Conservation (phyloP, 208 protist species). For the Crithidia acanthocephali region DNA sequence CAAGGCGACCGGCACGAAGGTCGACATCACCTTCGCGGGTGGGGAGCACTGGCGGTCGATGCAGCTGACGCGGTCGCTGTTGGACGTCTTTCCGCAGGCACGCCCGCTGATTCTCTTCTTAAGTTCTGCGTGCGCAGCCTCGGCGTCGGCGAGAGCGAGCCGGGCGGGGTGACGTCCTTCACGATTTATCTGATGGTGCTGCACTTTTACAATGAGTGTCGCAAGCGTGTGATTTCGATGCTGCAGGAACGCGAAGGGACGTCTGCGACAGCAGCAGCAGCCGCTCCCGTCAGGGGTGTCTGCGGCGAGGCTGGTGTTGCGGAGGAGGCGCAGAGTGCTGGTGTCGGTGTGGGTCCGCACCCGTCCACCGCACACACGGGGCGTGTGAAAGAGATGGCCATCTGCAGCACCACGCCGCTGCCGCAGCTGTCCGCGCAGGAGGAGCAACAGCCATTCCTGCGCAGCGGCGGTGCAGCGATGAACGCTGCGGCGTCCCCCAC, state of each 20-base stretch:
- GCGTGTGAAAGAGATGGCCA: conserved; percentile 5
- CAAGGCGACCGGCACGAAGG: conserved; percentile 58
- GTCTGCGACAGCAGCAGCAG: conserved; percentile 8
- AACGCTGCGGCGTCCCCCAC: conserved; percentile 2
- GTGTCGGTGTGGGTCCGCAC: neutral
- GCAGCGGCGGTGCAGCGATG: neutral
- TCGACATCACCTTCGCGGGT: conserved; percentile 87
- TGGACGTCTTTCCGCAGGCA: conserved; percentile 67
- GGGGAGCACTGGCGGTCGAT: conserved; percentile 89
- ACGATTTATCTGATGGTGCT: conserved; percentile 85
- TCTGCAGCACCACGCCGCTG: neutral
- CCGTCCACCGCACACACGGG: neutral
- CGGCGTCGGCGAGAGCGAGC: conserved; percentile 67
- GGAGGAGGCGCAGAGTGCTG: neutral
- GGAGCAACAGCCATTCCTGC: neutral
- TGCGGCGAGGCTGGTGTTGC: neutral
- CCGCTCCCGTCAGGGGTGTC: neutral
- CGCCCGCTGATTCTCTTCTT: conserved; percentile 78
- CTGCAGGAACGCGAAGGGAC: conserved; percentile 37
- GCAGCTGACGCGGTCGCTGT: conserved; percentile 70
- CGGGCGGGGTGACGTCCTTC: conserved; percentile 84
- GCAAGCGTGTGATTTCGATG: conserved; percentile 37
- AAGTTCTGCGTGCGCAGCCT: conserved; percentile 80
- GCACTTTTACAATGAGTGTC: conserved; percentile 84
- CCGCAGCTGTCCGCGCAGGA: conserved; percentile 11